A percentile compares a stretch with the other conserved stretches of the same genome.
These are phyloP conservation scores for Petrea volubilis DNA, from an alignment of 257 asterid species.

Conservation along the genomic window DNA sequence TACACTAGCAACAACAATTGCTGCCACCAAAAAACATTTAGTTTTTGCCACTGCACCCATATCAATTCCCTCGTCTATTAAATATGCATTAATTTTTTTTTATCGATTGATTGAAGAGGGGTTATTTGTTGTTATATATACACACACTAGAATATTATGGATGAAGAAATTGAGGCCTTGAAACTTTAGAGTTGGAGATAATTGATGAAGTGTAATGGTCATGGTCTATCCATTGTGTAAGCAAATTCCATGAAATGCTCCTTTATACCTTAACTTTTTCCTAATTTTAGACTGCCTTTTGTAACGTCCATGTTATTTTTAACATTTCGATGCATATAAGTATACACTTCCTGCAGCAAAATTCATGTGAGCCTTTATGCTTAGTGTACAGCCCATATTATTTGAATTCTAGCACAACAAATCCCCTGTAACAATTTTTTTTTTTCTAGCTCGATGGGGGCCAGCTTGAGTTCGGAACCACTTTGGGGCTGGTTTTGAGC, in stretches of 20 bases:
- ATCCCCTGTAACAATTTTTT: too few relatives aligned
- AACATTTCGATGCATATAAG: conserved; percentile 21
- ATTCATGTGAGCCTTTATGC: conserved; percentile 34
- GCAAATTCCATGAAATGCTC: conserved; percentile 19
- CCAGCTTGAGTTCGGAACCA: too few relatives aligned
- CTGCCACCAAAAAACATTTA: conserved; percentile 6
- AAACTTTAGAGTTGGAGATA: not conserved
- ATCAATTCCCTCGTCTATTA: not conserved
- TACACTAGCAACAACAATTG: not conserved
- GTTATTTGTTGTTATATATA: too few relatives aligned
- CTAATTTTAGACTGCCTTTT: conserved; percentile 27
- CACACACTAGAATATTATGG: too few relatives aligned
- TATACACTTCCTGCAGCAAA: not conserved
- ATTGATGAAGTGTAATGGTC: not conserved
- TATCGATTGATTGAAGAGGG: too few relatives aligned
- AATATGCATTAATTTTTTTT: not conserved
- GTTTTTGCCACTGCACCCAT: not conserved
- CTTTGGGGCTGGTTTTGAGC: too few relatives aligned
- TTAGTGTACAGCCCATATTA: too few relatives aligned
- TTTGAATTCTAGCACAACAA: too few relatives aligned
- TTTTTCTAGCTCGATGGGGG: too few relatives aligned
- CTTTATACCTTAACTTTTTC: conserved; percentile 21
- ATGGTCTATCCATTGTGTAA: conserved; percentile 15
- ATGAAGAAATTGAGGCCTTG: too few relatives aligned
- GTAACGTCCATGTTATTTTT: conserved; percentile 5